These are phyloP conservation scores for Neopestalotiopsis sp. DNA, from an alignment of 2,329 filamentous ascomycete species.

Conservation along the genomic window DNA sequence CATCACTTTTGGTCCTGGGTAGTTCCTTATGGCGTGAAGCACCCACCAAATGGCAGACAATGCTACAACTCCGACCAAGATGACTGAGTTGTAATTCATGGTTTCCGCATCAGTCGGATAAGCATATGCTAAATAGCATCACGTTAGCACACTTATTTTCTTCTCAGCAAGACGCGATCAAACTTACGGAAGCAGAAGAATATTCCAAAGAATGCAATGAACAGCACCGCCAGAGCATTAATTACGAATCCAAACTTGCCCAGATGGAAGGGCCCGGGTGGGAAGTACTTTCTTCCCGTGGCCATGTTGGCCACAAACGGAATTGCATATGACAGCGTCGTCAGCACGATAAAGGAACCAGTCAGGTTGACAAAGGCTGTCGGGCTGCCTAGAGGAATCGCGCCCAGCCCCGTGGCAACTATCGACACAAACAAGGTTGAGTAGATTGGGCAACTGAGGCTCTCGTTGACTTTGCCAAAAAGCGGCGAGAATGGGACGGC, in stretches of 20 bases:
- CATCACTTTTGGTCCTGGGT: conserved; percentile 57
- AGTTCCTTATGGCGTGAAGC: conserved; percentile 50
- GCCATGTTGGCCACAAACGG: conserved; percentile 56
- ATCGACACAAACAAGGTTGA: conserved; percentile 60
- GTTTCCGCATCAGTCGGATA: conserved; percentile 45
- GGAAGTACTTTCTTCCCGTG: conserved; percentile 56
- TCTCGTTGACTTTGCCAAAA: conserved; percentile 58
- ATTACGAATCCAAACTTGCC: conserved; percentile 54
- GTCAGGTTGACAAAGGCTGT: conserved; percentile 63
- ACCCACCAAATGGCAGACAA: conserved; percentile 57
- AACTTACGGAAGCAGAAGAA: conserved; percentile 65
- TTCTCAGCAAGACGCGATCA: background rate
- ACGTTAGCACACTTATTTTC: background rate
- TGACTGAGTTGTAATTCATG: conserved; percentile 62
- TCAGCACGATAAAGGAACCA: conserved; percentile 63
- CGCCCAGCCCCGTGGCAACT: conserved; percentile 58
- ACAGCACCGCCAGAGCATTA: conserved; percentile 55
- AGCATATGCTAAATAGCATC: conserved; percentile 41
- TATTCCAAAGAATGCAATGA: conserved; percentile 62
- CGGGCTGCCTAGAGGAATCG: conserved; percentile 59
- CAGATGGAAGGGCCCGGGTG: conserved; percentile 58
- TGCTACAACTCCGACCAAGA: conserved; percentile 53
- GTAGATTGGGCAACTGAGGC: conserved; percentile 63
- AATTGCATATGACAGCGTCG: conserved; percentile 59
- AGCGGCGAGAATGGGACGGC: conserved; percentile 62